Conservation (phyloP, 2,329 filamentous ascomycete genomes). For the Pleochaeta shiraiana region DNA sequence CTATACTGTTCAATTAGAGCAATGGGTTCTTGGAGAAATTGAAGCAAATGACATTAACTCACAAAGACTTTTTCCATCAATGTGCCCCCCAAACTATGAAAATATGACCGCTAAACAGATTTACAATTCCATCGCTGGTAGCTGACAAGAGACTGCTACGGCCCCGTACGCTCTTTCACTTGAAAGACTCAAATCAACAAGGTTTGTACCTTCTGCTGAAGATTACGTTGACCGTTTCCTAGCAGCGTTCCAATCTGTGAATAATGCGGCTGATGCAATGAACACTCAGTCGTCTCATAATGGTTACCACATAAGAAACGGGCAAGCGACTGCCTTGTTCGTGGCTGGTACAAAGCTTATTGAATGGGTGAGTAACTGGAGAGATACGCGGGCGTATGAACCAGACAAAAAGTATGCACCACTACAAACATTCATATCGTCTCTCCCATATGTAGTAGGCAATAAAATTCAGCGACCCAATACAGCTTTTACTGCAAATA, state of each 20-base stretch:
- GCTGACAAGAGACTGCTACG: not conserved
- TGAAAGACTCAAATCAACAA: not conserved
- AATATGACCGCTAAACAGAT: not conserved
- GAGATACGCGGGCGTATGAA: not conserved
- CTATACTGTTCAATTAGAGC: not conserved
- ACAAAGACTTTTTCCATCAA: not conserved
- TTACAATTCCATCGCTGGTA: not conserved
- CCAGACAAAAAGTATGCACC: not conserved
- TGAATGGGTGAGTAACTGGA: not conserved
- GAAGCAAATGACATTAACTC: not conserved
- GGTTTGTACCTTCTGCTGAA: not conserved
- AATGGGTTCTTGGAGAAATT: not conserved
- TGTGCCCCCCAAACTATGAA: not conserved
- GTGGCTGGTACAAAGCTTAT: not conserved
- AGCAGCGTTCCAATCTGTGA: not conserved
- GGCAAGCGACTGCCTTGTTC: not conserved
- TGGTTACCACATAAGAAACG: not conserved
- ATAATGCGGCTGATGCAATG: not conserved
- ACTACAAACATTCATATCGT: not conserved
- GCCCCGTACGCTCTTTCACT: not conserved
- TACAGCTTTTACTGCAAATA: too few species aligned
- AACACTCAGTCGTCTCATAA: not conserved
- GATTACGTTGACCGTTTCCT: not conserved
- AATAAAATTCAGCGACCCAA: not conserved
- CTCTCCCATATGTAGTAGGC: not conserved